Base-by-base conservation (phyloP, 2,329 filamentous ascomycete species). In the Ophiostoma fasciatum region DNA sequence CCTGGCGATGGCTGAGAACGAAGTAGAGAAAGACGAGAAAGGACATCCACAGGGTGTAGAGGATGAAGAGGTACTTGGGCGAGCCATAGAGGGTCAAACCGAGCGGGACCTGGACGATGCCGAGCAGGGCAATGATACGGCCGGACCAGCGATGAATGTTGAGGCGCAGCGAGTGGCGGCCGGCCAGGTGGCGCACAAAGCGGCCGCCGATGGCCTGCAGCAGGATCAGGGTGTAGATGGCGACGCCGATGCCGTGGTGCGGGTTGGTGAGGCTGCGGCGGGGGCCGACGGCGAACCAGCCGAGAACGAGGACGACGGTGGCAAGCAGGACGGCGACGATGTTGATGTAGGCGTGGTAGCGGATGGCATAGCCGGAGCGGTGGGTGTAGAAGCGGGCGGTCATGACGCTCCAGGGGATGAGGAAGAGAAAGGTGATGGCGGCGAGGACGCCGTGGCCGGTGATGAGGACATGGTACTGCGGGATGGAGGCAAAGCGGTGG, bases 51-150 rank as follows among this genome's bases (percentile, higher is more conserved):
- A 96, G 44, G 0, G 87, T 70, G 50, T 81, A 98, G 4, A 96
- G 63, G 35, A 98, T 75, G 54, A 96, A 98, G 4, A 87, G 67
- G 26, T 70, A 72, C 49, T 79, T 74, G 5, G 90, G 88, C 21
- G 87, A 94, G 6, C 90, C 90, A 50, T 94, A 98, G 1, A 98
- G 65, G 0, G 87, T 87, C 31, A 98, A 64, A 0, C 90, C 90
- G 1, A 98, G 66, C 0, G 90, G 81, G 10, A 98, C 74, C 53
- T 98, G 90, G 4, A 78, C 70, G 45, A 96, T 76, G 1, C 83
- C 90, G 4, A 98, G 63, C 14, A 96, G 58, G 3, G 82, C 79
- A 48, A 88, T 74, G 1, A 71, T 61, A 39, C 87, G 68, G 14
- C 90, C 90, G 14, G 82, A 60, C 84, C 90, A 94, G 52, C 87